Conservation (phyloP, 768 basidiomycete species). For the Phaeotremella skinneri region DNA sequence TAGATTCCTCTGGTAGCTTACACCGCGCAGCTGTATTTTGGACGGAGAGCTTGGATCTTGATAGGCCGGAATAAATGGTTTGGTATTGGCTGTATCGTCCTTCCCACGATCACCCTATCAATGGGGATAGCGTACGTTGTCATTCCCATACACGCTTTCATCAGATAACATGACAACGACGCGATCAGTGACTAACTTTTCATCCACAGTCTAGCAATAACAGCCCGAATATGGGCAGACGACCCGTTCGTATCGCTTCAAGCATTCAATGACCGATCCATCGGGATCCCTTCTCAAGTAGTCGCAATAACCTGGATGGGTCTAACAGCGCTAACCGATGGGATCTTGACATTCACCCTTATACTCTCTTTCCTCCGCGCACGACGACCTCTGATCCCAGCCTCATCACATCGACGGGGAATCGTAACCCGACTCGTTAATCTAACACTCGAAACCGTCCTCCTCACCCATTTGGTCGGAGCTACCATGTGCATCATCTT, state of each 20-base stretch:
- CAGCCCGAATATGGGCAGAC: slow-evolving; percentile 39
- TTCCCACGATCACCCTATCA: slow-evolving; percentile 29
- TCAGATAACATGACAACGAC: background rate
- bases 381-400: slow-evolving; percentile 9
- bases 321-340: slow-evolving; percentile 42
- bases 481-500: slow-evolving; percentile 46
- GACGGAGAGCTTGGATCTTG: slow-evolving; percentile 37
- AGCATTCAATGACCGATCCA: slow-evolving; percentile 23
- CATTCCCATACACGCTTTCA: background rate
- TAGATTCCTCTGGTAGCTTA: slow-evolving; percentile 44
- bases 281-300: slow-evolving; percentile 40
- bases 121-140: slow-evolving; percentile 42
- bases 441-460: slow-evolving; percentile 45
- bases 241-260: slow-evolving; percentile 32
- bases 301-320: slow-evolving; percentile 50
- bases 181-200: background rate
- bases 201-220: slow-evolving; percentile 39
- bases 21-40: slow-evolving; percentile 44
- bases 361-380: slow-evolving; percentile 32
- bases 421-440: slow-evolving; percentile 30
- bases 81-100: slow-evolving; percentile 12
- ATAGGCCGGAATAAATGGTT: slow-evolving; percentile 37
- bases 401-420: slow-evolving; percentile 13
- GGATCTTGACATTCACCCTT: slow-evolving; percentile 33
- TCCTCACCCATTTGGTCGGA: slow-evolving; percentile 42